Base-by-base conservation (phyloP, 139 green algal species). In the Volvox reticuliferus region DNA sequence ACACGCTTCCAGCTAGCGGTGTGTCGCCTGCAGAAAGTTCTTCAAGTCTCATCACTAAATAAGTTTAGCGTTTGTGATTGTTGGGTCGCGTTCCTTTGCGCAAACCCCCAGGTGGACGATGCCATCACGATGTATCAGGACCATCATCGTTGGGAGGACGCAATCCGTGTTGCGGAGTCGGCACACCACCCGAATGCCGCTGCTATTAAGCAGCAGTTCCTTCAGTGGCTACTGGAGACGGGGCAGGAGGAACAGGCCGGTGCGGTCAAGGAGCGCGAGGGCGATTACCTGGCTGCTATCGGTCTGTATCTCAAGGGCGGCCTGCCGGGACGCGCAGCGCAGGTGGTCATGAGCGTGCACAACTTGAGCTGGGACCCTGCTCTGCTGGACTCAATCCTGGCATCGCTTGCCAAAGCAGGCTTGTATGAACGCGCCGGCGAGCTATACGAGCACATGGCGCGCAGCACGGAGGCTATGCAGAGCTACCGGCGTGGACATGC, bases 261-360 rank as follows among this genome's bases (percentile, higher is more conserved):
- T 5, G 86, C 87, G 13, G 91, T 98, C 24, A 97, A 96, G 79
- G 96, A 98, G 92, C 63, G 68, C 21, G 95, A 98, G 68, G 95
- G 94, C 0, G 96, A 98, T 89, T 89, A 94, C 92, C 68, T 97
- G 67, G 93, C 91, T 2, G 97, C 97, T 81, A 98, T 98, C 86
- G 91, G 88, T 20, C 92, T 98, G 28, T 98, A 98, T 92, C 93
- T 98, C 67, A 97, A 96, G 71, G 96, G 96, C 1, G 96, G 96
- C 21, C 86, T 97, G 50, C 96, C 97, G 21, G 95, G 92, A 22
- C 91, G 94, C 20, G 97, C 97, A 21, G 95, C 96, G 26, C 92
- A 96, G 92, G 94, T 94, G 32, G 92, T 94, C 6, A 91, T 95
- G 90, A 37, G 69, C 20, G n/a, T 87, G 20, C 88, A 88, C 33